A percentile compares a stretch with the other conserved stretches of the same genome.
Evolutionary conservation across 768 basidiomycete genomes (phyloP).

Genomic region (Steccherinum ochraceum): DNA sequence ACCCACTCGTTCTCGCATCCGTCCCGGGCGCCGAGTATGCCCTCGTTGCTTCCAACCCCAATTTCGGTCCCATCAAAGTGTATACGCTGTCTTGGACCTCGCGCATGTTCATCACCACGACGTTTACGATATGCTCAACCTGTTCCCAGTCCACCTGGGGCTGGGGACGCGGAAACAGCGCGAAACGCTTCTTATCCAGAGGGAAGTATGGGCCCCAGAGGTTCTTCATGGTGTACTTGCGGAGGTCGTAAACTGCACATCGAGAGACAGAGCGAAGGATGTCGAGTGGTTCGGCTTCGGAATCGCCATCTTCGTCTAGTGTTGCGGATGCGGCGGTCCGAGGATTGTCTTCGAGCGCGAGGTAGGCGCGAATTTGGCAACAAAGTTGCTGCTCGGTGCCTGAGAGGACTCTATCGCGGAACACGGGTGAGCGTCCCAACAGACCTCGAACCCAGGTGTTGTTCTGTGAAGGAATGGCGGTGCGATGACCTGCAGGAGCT

Average conservation of each 20-base stretch:
- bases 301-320: slow-evolving; percentile 24
- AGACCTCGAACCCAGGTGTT: slow-evolving; percentile 40
- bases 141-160: slow-evolving; percentile 55
- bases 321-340: no score
- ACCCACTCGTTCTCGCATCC: slow-evolving; percentile 19
- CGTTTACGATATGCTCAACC: slow-evolving; percentile 43
- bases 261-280: slow-evolving; percentile 41
- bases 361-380: slow-evolving; percentile 41
- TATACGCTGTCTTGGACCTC: slow-evolving; percentile 10
- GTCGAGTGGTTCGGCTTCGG: slow-evolving; percentile 17
- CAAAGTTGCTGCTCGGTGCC: slow-evolving; percentile 22
- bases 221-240: slow-evolving; percentile 44
- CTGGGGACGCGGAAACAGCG: background rate
- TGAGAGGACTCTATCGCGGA: slow-evolving; percentile 1
- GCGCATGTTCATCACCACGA: slow-evolving; percentile 21
- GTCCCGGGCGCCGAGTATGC: slow-evolving; percentile 47
- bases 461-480: slow-evolving; percentile 29
- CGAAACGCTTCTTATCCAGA: background rate
- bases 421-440: slow-evolving; percentile 28
- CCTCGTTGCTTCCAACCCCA: slow-evolving; percentile 44
- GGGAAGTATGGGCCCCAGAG: slow-evolving; percentile 54
- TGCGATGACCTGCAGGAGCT: slow-evolving; percentile 2
- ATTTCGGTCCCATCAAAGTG: slow-evolving; percentile 36
- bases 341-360: no score
- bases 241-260: slow-evolving; percentile 57